Percentiles rank a stretch among this genome's conserved stretches.
Evolutionary conservation across 345 rosid species (phyloP).

Genomic region (Cardamine occulta): DNA sequence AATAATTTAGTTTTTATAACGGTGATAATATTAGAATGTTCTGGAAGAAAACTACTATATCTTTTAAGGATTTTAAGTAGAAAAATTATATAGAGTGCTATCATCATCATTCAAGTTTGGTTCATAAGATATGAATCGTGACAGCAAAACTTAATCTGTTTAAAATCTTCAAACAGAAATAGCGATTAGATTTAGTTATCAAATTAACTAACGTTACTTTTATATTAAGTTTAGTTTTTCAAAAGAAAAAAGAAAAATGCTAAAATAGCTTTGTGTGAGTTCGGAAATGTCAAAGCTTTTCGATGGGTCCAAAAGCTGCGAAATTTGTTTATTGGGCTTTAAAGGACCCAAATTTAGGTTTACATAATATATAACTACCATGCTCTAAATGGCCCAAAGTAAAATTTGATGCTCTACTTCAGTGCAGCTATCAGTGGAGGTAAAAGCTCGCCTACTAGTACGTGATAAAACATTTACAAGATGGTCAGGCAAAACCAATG

Average conservation of each 20-base stretch:
- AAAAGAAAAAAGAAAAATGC: neutral
- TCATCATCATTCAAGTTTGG: conserved; percentile 26
- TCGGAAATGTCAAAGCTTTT: neutral
- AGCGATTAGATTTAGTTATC: conserved; percentile 11
- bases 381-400: no score
- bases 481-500: no score
- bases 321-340: neutral
- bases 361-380: no score
- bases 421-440: no score
- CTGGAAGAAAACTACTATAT: neutral
- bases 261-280: neutral
- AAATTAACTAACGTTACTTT: neutral
- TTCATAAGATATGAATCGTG: neutral
- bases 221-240: neutral
- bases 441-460: no score
- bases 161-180: neutral
- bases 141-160: conserved; percentile 14
- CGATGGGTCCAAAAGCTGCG: neutral
- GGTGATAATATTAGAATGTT: neutral
- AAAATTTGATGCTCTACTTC: no score
- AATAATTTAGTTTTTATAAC: neutral
- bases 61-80: neutral
- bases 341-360: neutral
- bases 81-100: conserved; percentile 9
- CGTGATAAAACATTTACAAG: no score